These are phyloP conservation scores for Thamnidium elegans DNA, from an alignment of 192 early-diverging fungal genomes.

Conservation along the genomic window DNA sequence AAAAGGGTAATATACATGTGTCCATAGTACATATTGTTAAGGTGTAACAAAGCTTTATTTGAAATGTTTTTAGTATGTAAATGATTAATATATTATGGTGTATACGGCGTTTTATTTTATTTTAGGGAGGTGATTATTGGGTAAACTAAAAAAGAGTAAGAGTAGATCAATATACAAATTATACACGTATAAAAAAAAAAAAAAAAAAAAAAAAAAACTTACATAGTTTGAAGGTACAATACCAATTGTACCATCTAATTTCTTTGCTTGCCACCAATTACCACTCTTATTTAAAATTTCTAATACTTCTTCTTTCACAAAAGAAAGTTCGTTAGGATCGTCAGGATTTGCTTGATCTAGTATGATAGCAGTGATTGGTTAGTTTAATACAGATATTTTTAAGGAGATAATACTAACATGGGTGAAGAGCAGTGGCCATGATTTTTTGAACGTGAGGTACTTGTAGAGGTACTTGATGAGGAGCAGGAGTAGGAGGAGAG, in stretches of 20 bases:
- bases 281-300: constrained; percentile 88
- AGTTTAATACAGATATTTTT: neutral
- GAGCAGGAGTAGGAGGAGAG: neutral
- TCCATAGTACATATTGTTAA: too few relatives aligned
- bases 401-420: constrained; percentile 41
- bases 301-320: constrained; percentile 83
- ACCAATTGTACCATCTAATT: constrained; percentile 73
- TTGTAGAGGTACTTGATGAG: constrained; percentile 4
- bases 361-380: neutral
- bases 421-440: constrained; percentile 65
- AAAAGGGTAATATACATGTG: too few relatives aligned
- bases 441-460: constrained; percentile 36
- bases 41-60: too few relatives aligned
- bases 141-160: neutral
- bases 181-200: neutral
- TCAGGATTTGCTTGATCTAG: constrained; percentile 83
- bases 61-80: too few relatives aligned
- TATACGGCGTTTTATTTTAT: too few relatives aligned
- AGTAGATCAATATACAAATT: neutral
- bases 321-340: constrained; percentile 89
- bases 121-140: neutral
- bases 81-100: neutral
- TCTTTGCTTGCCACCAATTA: constrained; percentile 97
- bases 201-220: constrained; percentile 11
- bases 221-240: constrained; percentile 90